Evolutionary conservation across 2,329 filamentous ascomycete species (phyloP), one percentile per base, ranked within the genome.

Genomic region (Diaporthe vaccinii): DNA sequence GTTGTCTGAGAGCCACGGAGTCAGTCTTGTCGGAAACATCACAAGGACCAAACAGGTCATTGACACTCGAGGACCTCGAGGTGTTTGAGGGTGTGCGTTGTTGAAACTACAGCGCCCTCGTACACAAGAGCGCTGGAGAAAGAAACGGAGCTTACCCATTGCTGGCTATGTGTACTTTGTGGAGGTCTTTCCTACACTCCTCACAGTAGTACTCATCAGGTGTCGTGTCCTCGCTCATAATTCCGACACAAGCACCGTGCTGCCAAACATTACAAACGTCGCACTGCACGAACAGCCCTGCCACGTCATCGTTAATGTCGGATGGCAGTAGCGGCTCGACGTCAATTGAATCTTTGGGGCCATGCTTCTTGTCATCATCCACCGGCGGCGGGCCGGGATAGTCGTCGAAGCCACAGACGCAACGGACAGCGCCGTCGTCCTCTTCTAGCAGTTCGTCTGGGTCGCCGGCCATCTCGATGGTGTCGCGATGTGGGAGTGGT

Each of bases 191-290:
- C 78, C 94, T 93, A 85, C 97, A 99, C 84, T 95, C 91, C 86
- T 99, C 97, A 85, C 97, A 99, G 82, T 97, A 99, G 86, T 99
- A 99, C 84, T 98, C 96, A 73, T 98, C 96, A 14, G 97, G 97
- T 78, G 95, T 96, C 83, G 94, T 93, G 79, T 94, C 93, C 84
- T 98, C 96, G 79, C 97, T 97, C 87, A 98, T 95, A 81, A 99
- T 98, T 76, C 97, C 96, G 76, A 99, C 96, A 82, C 97, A 99
- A 76, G 96, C 96, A 80, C 97, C 97, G 83, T 99, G 97, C 84
- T 99, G 97, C 97, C 96, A 99, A 78, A 98, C 97, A 83, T 98
- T 97, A 88, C 97, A 99, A 78, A 94, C 89, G 85, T 98, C 97
- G 89, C 97, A 99, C 87, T 98, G 96, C 79, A 99, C 96, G 85